Base-by-base conservation (phyloP, 1,284 basidiomycete species). In the Amylostereum chailletii region DNA sequence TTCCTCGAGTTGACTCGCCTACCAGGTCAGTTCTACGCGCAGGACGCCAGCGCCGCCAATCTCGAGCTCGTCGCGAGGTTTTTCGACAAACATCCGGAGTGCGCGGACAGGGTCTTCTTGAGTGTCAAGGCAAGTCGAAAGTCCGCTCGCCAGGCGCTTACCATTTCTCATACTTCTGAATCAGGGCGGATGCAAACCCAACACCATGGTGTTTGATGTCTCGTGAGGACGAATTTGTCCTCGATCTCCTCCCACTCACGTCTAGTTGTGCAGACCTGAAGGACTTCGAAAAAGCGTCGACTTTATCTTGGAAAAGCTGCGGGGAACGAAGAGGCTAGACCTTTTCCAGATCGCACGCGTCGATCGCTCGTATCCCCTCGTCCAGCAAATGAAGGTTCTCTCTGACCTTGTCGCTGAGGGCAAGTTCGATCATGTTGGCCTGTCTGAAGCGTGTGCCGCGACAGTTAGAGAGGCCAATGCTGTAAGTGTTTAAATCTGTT, bases 81-180 rank as follows among this genome's bases (percentile, higher is more conserved):
- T 55, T 69, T 67, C 55, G 59, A 60, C 6, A 63, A 62, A 34
- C 69, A 76, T 57, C 76, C 76, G 4, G 68, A 72, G 49, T 71
- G 74, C 60, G 66, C 62, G 27, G 66, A 70, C 34, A 71, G 67
- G 56, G 64, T 72, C n/a, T 61, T 70, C 42, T 57, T 77, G 29
- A 70, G 56, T 31, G 60, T 62, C 37, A 62, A 62, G 53, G 59
- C 58, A 43, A 3, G 40, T 41, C 32, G 5, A 32, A 19, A 19
- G 42, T 43, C 7, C 29, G 42, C 27, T 10, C 5, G 5, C 19
- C 10, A 30, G 6, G 11, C 39, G 39, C 39, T 40, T 6, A 40
- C 39, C 6, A n/a, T n/a, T 34, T 9, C 4, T 31, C 8, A 26
- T 31, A 32, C 33, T 32, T 19, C 31, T 65, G 11, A 61, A 72